Conservation (phyloP, 805 yeast genomes). For the Saccharomycopsis fibuligera region DNA sequence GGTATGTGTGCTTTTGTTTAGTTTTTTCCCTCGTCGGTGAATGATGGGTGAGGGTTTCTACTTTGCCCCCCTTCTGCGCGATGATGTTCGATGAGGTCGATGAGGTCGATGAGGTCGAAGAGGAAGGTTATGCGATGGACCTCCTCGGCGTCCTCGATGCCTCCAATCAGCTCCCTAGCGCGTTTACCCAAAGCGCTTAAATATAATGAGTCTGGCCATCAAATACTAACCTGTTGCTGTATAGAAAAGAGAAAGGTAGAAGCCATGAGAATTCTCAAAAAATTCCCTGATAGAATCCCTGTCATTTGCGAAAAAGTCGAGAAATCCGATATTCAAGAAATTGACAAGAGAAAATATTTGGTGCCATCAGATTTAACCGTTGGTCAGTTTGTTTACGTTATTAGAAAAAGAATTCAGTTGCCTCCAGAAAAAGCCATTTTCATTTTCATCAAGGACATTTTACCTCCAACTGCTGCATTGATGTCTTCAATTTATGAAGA, state of each 20-base stretch:
- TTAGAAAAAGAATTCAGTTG: constrained; percentile 89
- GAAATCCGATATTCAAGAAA: constrained; percentile 90
- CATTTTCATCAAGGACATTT: constrained; percentile 91
- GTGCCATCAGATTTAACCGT: constrained; percentile 96
- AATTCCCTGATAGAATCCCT: constrained; percentile 89
- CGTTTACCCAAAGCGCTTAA: background rate
- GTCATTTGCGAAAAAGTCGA: constrained; percentile 96
- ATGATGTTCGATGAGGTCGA: too few species aligned
- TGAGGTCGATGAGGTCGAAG: too few species aligned
- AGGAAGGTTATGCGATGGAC: too few species aligned
- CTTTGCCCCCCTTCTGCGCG: background rate
- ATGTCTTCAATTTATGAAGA: constrained; percentile 94
- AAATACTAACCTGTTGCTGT: constrained; percentile 14
- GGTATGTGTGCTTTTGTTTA: constrained; percentile 43
- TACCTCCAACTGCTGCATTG: constrained; percentile 97
- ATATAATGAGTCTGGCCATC: too few species aligned
- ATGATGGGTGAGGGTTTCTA: background rate
- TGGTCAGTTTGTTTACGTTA: constrained; percentile 97
- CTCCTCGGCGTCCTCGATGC: too few species aligned
- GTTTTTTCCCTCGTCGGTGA: background rate
- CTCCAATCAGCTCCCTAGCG: background rate
- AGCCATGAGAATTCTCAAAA: constrained; percentile 81
- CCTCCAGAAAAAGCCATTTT: constrained; percentile 98
- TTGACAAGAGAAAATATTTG: constrained; percentile 93
- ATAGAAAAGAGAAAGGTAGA: constrained; percentile 87